Conservation (phyloP, 306 rosid species). For the Vicia sativa region DNA sequence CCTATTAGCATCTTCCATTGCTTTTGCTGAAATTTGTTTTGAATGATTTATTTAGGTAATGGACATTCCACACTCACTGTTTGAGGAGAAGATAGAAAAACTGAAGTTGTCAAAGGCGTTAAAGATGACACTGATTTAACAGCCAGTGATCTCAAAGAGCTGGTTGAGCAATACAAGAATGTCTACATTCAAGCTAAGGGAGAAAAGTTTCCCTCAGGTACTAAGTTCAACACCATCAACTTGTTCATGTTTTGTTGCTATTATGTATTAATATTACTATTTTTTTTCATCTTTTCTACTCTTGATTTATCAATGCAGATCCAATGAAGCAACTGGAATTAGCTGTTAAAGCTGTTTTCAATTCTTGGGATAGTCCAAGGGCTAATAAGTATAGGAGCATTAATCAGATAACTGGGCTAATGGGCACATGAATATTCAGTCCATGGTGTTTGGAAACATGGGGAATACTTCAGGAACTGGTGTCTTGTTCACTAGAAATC, state of each 20-base stretch:
- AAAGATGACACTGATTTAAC: conserved; percentile 70
- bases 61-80: conserved; percentile 81
- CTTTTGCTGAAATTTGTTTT: conserved; percentile 24
- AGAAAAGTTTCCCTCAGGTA: conserved; percentile 87
- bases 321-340: conserved; percentile 83
- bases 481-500: conserved; percentile 93
- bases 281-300: not conserved
- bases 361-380: conserved; percentile 98
- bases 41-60: conserved; percentile 62
- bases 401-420: conserved; percentile 84
- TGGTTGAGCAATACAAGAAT: conserved; percentile 84
- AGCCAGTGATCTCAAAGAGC: conserved; percentile 74
- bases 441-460: conserved; percentile 97
- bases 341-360: conserved; percentile 87
- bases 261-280: conserved; percentile 8
- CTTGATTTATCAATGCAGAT: conserved; percentile 55
- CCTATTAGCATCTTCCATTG: not conserved
- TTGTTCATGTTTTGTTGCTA: conserved; percentile 35
- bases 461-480: conserved; percentile 97
- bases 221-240: conserved; percentile 28
- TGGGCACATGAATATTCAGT: conserved; percentile 97
- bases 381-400: conserved; percentile 85
- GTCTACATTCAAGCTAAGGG: conserved; percentile 74
- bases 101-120: conserved; percentile 61
- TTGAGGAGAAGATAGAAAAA: conserved; percentile 78